Evolutionary conservation across 2,329 filamentous ascomycete genomes (phyloP).

Genomic region (Penicillium sp.): DNA sequence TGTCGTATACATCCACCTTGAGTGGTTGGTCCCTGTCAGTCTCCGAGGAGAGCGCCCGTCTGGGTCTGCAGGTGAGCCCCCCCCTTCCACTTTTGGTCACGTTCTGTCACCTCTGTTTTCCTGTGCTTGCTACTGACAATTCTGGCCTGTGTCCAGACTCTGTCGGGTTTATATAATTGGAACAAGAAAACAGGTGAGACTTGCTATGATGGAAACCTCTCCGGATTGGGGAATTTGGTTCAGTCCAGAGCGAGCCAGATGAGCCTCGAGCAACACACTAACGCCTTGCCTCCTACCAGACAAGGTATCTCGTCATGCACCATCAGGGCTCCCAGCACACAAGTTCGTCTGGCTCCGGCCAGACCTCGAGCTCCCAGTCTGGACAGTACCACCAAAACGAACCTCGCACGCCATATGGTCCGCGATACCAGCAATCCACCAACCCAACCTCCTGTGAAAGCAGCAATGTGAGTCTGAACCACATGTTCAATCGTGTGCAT

Average conservation of each 20-base stretch:
- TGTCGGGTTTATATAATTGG: constrained; percentile 7
- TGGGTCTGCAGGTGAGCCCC: not conserved
- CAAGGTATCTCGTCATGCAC: constrained; percentile 22
- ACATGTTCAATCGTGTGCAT: constrained; percentile 29
- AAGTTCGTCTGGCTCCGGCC: constrained; percentile 26
- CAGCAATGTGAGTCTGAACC: constrained; percentile 20
- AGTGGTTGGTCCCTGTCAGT: not conserved
- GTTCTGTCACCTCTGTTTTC: not conserved
- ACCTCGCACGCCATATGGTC: constrained; percentile 24
- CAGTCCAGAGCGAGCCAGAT: not conserved
- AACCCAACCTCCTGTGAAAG: constrained; percentile 20
- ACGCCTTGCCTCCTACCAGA: not conserved
- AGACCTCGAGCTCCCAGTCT: constrained; percentile 23
- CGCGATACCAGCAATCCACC: constrained; percentile 23
- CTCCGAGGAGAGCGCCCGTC: not conserved
- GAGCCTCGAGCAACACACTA: not conserved
- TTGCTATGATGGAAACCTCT: constrained; percentile 3
- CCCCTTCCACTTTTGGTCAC: not conserved
- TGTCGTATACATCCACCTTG: constrained; percentile 1
- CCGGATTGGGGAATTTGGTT: not conserved
- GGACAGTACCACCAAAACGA: constrained; percentile 28
- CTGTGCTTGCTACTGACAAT: not conserved
- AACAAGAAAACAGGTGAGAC: not conserved
- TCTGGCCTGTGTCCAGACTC: not conserved
- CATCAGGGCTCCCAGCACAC: constrained; percentile 26